These are phyloP conservation scores for Ilex aquifolium DNA, from an alignment of 257 asterid species.

Conservation along the genomic window DNA sequence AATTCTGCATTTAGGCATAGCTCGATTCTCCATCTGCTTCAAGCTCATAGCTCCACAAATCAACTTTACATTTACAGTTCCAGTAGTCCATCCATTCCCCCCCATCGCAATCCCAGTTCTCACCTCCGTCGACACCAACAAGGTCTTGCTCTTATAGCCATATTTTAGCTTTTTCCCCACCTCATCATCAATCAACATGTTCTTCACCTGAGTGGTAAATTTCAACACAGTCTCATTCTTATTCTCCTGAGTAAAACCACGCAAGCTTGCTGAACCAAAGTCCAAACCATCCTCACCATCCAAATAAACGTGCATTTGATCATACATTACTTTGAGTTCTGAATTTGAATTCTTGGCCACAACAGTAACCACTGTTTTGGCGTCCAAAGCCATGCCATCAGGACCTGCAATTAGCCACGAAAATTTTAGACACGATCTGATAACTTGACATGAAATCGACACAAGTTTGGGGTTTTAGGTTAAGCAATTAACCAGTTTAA, in stretches of 20 bases:
- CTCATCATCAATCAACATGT: not conserved
- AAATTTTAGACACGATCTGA: too few relatives aligned
- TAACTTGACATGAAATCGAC: too few relatives aligned
- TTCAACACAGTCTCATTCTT: constrained; percentile 12
- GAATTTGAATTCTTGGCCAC: constrained; percentile 34
- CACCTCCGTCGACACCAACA: constrained; percentile 4
- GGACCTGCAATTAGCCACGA: constrained; percentile 1
- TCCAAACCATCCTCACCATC: constrained; percentile 7
- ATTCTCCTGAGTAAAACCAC: constrained; percentile 9
- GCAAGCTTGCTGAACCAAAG: constrained; percentile 3
- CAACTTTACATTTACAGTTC: constrained; percentile 6
- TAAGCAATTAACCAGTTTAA: too few relatives aligned
- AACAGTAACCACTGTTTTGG: constrained; percentile 12
- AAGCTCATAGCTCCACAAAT: constrained; percentile 11
- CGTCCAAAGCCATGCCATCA: constrained; percentile 26
- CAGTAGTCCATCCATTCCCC: constrained; percentile 5
- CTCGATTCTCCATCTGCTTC: constrained; percentile 13
- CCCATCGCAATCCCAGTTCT: constrained; percentile 12
- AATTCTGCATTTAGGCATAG: constrained; percentile 10
- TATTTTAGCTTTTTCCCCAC: not conserved
- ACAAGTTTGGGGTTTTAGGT: too few relatives aligned
- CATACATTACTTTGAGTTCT: constrained; percentile 29
- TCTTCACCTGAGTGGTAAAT: not conserved
- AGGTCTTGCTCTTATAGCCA: constrained; percentile 8
- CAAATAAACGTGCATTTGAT: constrained; percentile 10